A percentile compares a stretch with the other conserved stretches of the same genome.
These are phyloP conservation scores for Avena insularis DNA, from an alignment of 176 grass and related monocot species.

Conservation along the genomic window DNA sequence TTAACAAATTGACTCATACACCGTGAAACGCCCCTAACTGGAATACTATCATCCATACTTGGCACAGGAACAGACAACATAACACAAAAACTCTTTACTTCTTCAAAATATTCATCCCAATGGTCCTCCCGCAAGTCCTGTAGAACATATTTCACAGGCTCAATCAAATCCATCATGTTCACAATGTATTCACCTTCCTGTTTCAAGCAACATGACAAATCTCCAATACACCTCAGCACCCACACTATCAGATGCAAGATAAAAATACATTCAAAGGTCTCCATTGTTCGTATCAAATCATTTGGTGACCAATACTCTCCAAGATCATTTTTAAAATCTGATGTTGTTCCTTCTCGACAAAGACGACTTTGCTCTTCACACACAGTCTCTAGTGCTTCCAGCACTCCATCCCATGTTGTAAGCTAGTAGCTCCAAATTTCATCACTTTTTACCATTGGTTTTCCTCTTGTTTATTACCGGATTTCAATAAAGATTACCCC, in stretches of 20 bases:
- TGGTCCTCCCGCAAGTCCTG: neutral
- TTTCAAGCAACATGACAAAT: neutral
- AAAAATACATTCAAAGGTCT: constrained; percentile 3
- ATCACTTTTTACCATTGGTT: too few species aligned
- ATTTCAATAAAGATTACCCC: too few species aligned
- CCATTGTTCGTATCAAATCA: neutral
- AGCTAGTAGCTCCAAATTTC: neutral
- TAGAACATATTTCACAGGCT: neutral
- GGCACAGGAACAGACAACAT: neutral
- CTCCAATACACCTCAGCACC: neutral
- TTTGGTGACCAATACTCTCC: neutral
- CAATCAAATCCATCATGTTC: neutral
- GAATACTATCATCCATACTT: constrained; percentile 9
- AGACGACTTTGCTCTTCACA: neutral
- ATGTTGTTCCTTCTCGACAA: neutral
- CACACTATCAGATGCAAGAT: neutral
- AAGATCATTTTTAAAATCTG: neutral
- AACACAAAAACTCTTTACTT: neutral
- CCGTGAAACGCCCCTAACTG: neutral
- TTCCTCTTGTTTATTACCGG: too few species aligned
- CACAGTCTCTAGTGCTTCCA: neutral
- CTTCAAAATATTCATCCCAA: constrained; percentile 1
- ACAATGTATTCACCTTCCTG: neutral
- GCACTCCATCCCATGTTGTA: neutral
- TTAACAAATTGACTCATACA: neutral